Percentiles rank a stretch among this genome's conserved stretches.
Evolutionary conservation across 768 basidiomycete species (phyloP).

Genomic region (Podaxis sp.): DNA sequence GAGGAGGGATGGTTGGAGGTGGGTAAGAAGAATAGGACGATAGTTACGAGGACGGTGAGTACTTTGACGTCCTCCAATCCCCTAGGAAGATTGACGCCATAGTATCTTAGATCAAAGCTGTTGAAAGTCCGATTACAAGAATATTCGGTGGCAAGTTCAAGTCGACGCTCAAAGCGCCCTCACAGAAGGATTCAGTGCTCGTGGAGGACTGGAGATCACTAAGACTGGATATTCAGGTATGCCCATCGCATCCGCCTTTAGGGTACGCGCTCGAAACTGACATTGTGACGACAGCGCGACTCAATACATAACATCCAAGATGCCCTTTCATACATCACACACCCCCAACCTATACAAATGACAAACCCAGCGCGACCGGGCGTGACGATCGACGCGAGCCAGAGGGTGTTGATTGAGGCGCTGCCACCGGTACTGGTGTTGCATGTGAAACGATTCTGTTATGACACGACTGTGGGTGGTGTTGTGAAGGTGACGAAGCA

Average conservation of each 20-base stretch:
- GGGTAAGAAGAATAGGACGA: slow-evolving; percentile 79
- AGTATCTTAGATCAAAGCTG: slow-evolving; percentile 58
- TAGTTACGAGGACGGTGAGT: slow-evolving; percentile 78
- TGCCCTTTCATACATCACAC: slow-evolving; percentile 73
- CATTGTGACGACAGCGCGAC: slow-evolving; percentile 47
- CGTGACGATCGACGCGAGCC: slow-evolving; percentile 64
- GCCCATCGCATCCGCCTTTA: slow-evolving; percentile 15
- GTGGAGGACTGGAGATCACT: slow-evolving; percentile 92
- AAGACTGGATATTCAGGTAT: slow-evolving; percentile 84
- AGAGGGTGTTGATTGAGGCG: slow-evolving; percentile 67
- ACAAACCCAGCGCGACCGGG: slow-evolving; percentile 56
- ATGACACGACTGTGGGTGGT: slow-evolving; percentile 70
- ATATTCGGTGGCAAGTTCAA: slow-evolving; percentile 95
- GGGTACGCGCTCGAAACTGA: not conserved
- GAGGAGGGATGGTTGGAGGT: slow-evolving; percentile 92
- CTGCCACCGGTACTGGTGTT: slow-evolving; percentile 83
- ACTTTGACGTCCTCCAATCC: not conserved
- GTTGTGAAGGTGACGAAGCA: slow-evolving; percentile 88
- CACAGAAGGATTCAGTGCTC: slow-evolving; percentile 82
- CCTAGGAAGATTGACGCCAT: not conserved
- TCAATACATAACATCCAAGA: slow-evolving; percentile 78
- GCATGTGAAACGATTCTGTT: slow-evolving; percentile 90
- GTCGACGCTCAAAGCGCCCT: slow-evolving; percentile 76
- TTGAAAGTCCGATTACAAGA: slow-evolving; percentile 84
- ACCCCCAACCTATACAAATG: slow-evolving; percentile 79